Evolutionary conservation across 2,329 filamentous ascomycete species (phyloP).

Genomic region (Fusarium abutilonis): DNA sequence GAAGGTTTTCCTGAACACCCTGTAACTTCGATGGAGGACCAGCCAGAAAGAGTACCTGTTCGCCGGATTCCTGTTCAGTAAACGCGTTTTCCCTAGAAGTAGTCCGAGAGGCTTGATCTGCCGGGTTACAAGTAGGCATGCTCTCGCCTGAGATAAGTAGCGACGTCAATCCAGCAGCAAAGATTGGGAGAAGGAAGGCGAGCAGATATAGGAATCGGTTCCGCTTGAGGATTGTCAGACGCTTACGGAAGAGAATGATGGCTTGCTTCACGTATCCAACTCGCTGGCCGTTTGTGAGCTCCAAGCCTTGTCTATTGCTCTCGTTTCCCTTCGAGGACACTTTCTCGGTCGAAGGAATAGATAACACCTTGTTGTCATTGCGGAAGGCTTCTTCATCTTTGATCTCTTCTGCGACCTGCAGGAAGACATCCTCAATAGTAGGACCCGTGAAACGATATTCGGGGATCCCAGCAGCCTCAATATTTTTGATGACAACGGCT

Average conservation of each 20-base stretch:
- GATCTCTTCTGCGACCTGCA: constrained; percentile 85
- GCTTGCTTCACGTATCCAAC: constrained; percentile 77
- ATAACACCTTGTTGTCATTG: constrained; percentile 32
- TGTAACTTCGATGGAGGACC: constrained; percentile 53
- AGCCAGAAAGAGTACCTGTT: constrained; percentile 44
- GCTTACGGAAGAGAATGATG: constrained; percentile 79
- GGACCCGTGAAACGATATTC: constrained; percentile 90
- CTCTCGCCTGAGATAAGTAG: constrained; percentile 73
- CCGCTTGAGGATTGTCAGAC: constrained; percentile 77
- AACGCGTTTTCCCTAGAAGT: constrained; percentile 52
- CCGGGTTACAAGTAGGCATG: constrained; percentile 62
- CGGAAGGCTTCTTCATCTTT: constrained; percentile 59
- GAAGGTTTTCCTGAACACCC: constrained; percentile 50
- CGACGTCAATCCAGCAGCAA: constrained; percentile 81
- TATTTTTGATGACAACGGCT: constrained; percentile 72
- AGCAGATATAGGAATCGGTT: constrained; percentile 81
- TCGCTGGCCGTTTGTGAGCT: constrained; percentile 73
- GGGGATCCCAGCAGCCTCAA: constrained; percentile 73
- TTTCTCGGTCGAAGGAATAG: constrained; percentile 39
- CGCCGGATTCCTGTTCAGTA: constrained; percentile 47
- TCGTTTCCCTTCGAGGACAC: constrained; percentile 37
- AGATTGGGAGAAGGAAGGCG: constrained; percentile 80
- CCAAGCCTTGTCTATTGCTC: constrained; percentile 53
- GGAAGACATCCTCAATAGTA: constrained; percentile 91
- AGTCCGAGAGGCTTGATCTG: constrained; percentile 56